Percentiles rank a stretch among this genome's conserved stretches.
Conservation (phyloP, 2,329 filamentous ascomycete species). For the Diaporthe vexans region DNA sequence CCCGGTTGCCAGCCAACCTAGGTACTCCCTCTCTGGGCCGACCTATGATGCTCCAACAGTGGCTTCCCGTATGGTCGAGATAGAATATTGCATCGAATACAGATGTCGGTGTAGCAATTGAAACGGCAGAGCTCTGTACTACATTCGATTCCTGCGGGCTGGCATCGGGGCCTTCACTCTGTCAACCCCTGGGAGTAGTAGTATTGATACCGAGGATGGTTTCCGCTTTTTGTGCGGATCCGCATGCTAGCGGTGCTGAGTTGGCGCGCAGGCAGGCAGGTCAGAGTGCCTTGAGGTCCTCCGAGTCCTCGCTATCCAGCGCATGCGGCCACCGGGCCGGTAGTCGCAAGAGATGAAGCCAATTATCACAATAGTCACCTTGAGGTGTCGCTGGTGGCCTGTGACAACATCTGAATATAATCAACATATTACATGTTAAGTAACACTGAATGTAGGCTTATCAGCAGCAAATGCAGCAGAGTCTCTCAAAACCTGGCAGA, state of each 20-base stretch:
- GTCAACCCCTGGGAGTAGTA: neutral
- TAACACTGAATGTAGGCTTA: no score
- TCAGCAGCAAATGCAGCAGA: no score
- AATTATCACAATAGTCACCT: no score
- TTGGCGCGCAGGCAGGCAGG: neutral
- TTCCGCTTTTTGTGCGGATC: neutral
- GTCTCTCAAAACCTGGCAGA: neutral
- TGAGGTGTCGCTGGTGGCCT: no score
- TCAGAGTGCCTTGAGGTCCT: no score
- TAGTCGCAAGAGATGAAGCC: no score
- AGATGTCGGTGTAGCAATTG: conserved; percentile 10
- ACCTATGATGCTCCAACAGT: neutral
- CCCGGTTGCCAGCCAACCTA: neutral
- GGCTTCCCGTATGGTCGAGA: neutral
- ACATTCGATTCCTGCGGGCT: neutral
- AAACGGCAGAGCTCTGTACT: neutral
- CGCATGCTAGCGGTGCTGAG: neutral
- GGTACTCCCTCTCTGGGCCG: neutral
- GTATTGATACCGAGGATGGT: neutral
- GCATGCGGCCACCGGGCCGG: no score
- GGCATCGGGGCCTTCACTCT: neutral
- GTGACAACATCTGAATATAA: no score
- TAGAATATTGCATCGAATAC: neutral
- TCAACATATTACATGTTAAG: no score
- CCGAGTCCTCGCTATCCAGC: no score